Evolutionary conservation across 371 early-diverging fungal genomes (phyloP), one percentile per base, ranked within the genome.

Genomic region (Mortierella sp.): DNA sequence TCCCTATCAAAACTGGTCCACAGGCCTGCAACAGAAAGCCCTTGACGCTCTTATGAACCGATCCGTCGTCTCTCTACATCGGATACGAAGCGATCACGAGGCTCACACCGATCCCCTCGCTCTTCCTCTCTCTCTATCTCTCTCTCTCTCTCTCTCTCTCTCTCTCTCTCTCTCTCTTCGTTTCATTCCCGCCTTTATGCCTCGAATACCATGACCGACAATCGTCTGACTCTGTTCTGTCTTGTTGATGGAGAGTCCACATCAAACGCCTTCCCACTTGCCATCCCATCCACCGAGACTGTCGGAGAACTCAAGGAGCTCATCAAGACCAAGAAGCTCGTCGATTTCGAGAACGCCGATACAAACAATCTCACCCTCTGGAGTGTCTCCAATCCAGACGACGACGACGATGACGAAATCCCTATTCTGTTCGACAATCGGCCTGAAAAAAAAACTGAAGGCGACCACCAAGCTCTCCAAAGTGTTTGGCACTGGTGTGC

Each of bases 311-410:
- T 77, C 58, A 66, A 64, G 39, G 41, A 68, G 6, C 40, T 48
- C 39, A 79, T 79, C 63, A 71, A 80, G 50, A 53, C 8, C 40
- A 63, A 71, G 48, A 71, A 52, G 31, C 6, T 48, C 11, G 1
- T 14, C 52, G 11, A 14, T n/a, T 80, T 75, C 43, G 24, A 26
- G 22, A 45, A 68, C 39, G 41, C 74, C 19, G 53, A 0, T 48
- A 58, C 66, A 6, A 0, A 74, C 4, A 39, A 79, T 0, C 71
- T 81, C 52, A 68, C 55, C 31, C 74, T 81, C 44, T 81, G 74
- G 74, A 41, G 48, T 2, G 83, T 82, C 61, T 47, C 66, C 1
- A 74, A 77, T 66, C 70, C 66, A 4, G 50, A 58, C 43, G n/a
- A 31, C 26, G 39, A 16, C 48, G 63, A 68, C 47, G 44, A 66